Base-by-base conservation (phyloP, 805 yeast species). In the Candida chilensis region DNA sequence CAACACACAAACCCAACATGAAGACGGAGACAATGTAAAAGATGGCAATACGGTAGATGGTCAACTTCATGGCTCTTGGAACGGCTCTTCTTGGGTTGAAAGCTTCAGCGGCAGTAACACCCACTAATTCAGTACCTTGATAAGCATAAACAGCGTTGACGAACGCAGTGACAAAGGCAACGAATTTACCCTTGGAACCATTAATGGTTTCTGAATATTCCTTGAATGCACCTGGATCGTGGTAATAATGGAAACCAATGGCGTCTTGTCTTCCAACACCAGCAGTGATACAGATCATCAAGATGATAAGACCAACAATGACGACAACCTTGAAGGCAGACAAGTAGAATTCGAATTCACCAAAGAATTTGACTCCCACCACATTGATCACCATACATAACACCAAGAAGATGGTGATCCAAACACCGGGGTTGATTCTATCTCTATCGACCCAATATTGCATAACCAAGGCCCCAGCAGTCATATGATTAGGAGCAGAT, bases 31-130 rank as follows among this genome's bases (percentile, higher is more conserved):
- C 47, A 27, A 60, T 35, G 52, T 61, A 62, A 36, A 62, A 62
- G 24, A 62, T 40, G 34, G 61, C 45, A 32, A 62, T 71, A 45
- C 64, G 62, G 51, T 55, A 60, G 40, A 64, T 60, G 34, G 61
- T 53, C 61, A 61, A 56, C 37, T 50, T 56, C 37, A 63, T 60
- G 32, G 69, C 69, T 42, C 56, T 60, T 28, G 67, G 67, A 38
- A 62, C 59, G 32, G 64, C 54, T 28, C 45, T 47, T 43, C 70
- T 47, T 28, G 90, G 86, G 66, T 66, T 72, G 40, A 74, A 63
- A 29, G 82, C 74, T 57, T 81, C 90, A 26, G 84, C 82, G 37
- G 64, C 60, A 13, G 68, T 60, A 34, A 63, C 57, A 39, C 67
- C 69, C 34, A 61, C 62, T 41, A 63, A 56, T 42, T 60, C 67